These are phyloP conservation scores for Mycena filopes DNA, from an alignment of 768 basidiomycete genomes.

Conservation along the genomic window DNA sequence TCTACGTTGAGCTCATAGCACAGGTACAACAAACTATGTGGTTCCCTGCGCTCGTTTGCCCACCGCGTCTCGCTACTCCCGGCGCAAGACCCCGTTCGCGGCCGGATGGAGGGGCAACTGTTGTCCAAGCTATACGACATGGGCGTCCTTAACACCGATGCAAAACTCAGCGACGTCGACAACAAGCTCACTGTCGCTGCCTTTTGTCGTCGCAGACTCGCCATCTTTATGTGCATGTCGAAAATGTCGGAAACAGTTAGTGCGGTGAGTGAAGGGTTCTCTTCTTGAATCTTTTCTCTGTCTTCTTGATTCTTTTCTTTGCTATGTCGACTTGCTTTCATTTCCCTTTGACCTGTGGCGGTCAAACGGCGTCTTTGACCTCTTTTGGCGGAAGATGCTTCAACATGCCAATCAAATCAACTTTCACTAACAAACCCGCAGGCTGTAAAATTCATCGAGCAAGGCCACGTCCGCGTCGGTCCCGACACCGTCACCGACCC, in stretches of 20 bases:
- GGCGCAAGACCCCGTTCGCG: constrained; percentile 87
- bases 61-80: constrained; percentile 91
- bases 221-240: constrained; percentile 90
- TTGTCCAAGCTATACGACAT: constrained; percentile 97
- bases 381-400: background rate
- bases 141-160: constrained; percentile 86
- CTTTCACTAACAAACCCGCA: constrained; percentile 42
- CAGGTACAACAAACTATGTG: constrained; percentile 96
- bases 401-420: too few relatives aligned
- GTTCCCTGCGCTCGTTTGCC: constrained; percentile 84
- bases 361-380: too few relatives aligned
- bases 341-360: too few relatives aligned
- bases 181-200: constrained; percentile 97
- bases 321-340: too few relatives aligned
- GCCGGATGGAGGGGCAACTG: constrained; percentile 85
- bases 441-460: constrained; percentile 98
- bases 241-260: constrained; percentile 98
- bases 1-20: background rate
- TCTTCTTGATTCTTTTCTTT: too few relatives aligned
- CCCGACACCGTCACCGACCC: constrained; percentile 97
- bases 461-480: constrained; percentile 97
- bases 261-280: constrained; percentile 75
- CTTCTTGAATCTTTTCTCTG: background rate
- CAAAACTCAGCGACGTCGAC: constrained; percentile 94
- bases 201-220: constrained; percentile 90